Percentiles rank a stretch among this genome's conserved stretches.
Evolutionary conservation across 805 yeast genomes (phyloP).

Genomic region (Scheffersomyces ergatensis): DNA sequence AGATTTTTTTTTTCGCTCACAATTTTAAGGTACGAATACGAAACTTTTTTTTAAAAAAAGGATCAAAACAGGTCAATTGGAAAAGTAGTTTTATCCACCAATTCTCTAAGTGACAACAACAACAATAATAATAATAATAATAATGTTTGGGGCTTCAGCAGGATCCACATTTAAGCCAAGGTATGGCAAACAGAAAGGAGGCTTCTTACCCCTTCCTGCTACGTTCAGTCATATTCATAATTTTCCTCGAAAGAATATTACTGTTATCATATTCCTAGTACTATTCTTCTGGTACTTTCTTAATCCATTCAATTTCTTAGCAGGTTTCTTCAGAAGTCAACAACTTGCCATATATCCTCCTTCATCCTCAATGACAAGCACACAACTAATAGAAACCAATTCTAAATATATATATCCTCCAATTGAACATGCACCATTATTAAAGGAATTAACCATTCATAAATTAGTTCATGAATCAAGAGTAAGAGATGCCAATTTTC

Average conservation of each 20-base stretch:
- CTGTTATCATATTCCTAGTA: conserved; percentile 9
- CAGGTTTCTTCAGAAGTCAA: conserved; percentile 3
- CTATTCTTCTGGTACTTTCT: conserved; percentile 18
- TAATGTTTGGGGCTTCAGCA: conserved; percentile 7
- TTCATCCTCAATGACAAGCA: conserved; percentile 31
- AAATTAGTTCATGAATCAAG: conserved; percentile 48
- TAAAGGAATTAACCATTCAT: conserved; percentile 55
- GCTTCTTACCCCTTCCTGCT: conserved; percentile 28
- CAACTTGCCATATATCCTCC: conserved; percentile 21
- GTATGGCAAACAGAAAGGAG: conserved; percentile 13
- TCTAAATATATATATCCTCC: conserved; percentile 66
- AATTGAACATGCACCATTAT: conserved; percentile 64
- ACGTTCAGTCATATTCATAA: conserved; percentile 14
- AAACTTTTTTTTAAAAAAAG: too few species aligned
- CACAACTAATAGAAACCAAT: conserved; percentile 39
- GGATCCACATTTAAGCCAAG: conserved; percentile 23
- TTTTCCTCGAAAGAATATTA: conserved; percentile 12
- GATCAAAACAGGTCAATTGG: too few species aligned
- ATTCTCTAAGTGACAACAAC: too few species aligned
- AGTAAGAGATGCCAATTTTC: conserved; percentile 44
- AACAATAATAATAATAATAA: too few species aligned
- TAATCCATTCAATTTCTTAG: conserved; percentile 16
- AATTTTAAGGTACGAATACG: too few species aligned
- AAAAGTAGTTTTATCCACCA: too few species aligned
- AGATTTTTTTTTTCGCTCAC: too few species aligned